Conservation (phyloP, 192 early-diverging fungal species). For the Coemansia asiatica region DNA sequence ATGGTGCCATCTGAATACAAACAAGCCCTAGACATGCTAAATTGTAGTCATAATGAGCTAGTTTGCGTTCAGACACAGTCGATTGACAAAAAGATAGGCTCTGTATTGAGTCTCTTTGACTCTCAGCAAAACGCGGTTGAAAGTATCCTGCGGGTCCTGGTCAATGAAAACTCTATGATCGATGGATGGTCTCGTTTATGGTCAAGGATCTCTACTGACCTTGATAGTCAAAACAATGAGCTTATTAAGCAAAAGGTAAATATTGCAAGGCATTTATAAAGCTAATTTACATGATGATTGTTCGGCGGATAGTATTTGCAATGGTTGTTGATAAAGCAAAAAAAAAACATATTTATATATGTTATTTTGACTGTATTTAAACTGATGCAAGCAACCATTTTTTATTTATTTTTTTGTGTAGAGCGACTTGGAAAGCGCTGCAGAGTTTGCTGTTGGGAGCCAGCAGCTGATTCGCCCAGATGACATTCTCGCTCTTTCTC, state of each 20-base stretch:
- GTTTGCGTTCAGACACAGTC: slow-evolving; percentile 7
- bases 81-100: slow-evolving; percentile 10
- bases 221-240: slow-evolving; percentile 20
- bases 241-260: slow-evolving; percentile 30
- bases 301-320: background rate
- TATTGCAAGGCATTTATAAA: background rate
- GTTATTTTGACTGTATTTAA: too few species aligned
- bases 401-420: slow-evolving; percentile 17
- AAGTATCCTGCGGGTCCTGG: slow-evolving; percentile 12
- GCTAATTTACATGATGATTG: too few species aligned
- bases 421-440: slow-evolving; percentile 10
- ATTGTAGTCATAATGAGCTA: slow-evolving; percentile 17
- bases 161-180: slow-evolving; percentile 26
- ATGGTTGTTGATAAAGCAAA: background rate
- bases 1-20: slow-evolving; percentile 5
- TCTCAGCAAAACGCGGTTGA: slow-evolving; percentile 11
- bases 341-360: background rate
- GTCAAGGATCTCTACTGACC: slow-evolving; percentile 17
- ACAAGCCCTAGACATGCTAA: slow-evolving; percentile 17
- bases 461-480: slow-evolving; percentile 30
- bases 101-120: background rate
- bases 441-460: background rate
- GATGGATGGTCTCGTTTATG: slow-evolving; percentile 32
- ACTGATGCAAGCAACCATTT: too few species aligned
- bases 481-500: slow-evolving; percentile 37